Evolutionary conservation across 2,329 filamentous ascomycete genomes (phyloP).

Genomic region (Microthyrium microscopicum): DNA sequence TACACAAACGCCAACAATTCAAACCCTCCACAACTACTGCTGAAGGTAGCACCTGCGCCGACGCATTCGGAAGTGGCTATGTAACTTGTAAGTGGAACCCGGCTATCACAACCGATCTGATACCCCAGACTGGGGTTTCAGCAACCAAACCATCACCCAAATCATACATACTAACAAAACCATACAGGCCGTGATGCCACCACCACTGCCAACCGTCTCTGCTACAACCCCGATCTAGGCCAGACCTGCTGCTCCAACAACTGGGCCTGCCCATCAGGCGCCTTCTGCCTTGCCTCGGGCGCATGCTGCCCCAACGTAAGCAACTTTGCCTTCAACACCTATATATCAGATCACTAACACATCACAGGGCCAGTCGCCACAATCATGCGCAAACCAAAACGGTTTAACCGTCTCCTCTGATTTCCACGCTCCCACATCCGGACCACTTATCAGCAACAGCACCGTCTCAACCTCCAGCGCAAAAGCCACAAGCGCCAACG

Average conservation of each 20-base stretch:
- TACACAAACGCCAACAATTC: conserved; percentile 4
- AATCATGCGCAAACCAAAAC: conserved; percentile 4
- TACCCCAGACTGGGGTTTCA: neutral
- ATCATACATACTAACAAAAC: conserved; percentile 2
- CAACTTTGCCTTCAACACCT: neutral
- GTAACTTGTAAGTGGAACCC: conserved; percentile 6
- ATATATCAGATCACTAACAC: neutral
- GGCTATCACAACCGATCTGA: neutral
- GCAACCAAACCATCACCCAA: neutral
- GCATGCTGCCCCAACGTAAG: conserved; percentile 9
- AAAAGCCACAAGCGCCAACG: too few relatives aligned
- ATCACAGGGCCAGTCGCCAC: conserved; percentile 6
- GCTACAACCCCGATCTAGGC: conserved; percentile 9
- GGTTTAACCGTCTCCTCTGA: conserved; percentile 2
- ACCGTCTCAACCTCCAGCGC: too few relatives aligned
- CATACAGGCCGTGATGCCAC: conserved; percentile 6
- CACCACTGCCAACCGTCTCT: conserved; percentile 8
- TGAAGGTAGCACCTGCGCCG: conserved; percentile 7
- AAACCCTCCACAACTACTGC: conserved; percentile 5
- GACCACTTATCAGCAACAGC: too few relatives aligned
- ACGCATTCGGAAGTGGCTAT: conserved; percentile 9
- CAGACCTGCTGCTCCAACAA: conserved; percentile 8
- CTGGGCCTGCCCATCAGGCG: conserved; percentile 8
- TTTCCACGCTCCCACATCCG: too few relatives aligned
- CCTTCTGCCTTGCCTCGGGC: conserved; percentile 5